phyloP scores from a whole-genome alignment of 2,329 filamentous ascomycete genomes.

The Exophiala sp. region DNA sequence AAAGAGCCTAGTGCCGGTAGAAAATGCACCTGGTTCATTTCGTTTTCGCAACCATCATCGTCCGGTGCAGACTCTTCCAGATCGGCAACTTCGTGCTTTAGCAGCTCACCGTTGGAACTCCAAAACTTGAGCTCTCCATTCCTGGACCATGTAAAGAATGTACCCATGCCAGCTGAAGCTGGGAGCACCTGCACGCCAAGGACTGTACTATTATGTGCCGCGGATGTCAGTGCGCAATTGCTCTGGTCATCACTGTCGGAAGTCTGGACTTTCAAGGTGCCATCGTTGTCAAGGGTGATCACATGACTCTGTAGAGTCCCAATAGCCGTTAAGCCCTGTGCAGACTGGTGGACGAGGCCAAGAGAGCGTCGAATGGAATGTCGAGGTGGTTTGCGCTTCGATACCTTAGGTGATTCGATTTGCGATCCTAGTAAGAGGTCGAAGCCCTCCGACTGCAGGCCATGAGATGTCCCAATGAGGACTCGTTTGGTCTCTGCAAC shows the following conservation, averaged over 20 bases:
- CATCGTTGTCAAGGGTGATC: slow-evolving; percentile 71
- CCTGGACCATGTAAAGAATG: slow-evolving; percentile 86
- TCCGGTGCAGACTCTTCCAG: slow-evolving; percentile 59
- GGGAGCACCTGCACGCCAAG: slow-evolving; percentile 69
- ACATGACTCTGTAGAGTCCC: slow-evolving; percentile 65
- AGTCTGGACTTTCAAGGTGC: slow-evolving; percentile 64
- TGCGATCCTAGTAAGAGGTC: slow-evolving; percentile 4
- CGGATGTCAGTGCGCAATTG: slow-evolving; percentile 39
- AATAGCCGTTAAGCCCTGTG: slow-evolving; percentile 58
- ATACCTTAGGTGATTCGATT: not conserved
- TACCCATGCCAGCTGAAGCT: slow-evolving; percentile 58
- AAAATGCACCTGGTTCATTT: slow-evolving; percentile 57
- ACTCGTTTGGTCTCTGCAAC: slow-evolving; percentile 4
- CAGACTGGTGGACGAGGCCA: slow-evolving; percentile 19
- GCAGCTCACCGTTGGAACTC: slow-evolving; percentile 68
- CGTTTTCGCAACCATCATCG: slow-evolving; percentile 52
- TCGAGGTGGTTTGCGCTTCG: slow-evolving; percentile 8
- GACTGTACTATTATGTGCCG: slow-evolving; percentile 57
- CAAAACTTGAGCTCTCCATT: slow-evolving; percentile 80
- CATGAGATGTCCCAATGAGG: slow-evolving; percentile 19
- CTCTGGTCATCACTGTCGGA: slow-evolving; percentile 32
- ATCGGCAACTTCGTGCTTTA: slow-evolving; percentile 61
- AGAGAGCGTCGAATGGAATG: slow-evolving; percentile 24
- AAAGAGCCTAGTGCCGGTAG: slow-evolving; percentile 63
- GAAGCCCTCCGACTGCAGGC: slow-evolving; percentile 19